These are phyloP conservation scores for Linum usitatissimum DNA, from an alignment of 345 rosid species.

Conservation along the genomic window DNA sequence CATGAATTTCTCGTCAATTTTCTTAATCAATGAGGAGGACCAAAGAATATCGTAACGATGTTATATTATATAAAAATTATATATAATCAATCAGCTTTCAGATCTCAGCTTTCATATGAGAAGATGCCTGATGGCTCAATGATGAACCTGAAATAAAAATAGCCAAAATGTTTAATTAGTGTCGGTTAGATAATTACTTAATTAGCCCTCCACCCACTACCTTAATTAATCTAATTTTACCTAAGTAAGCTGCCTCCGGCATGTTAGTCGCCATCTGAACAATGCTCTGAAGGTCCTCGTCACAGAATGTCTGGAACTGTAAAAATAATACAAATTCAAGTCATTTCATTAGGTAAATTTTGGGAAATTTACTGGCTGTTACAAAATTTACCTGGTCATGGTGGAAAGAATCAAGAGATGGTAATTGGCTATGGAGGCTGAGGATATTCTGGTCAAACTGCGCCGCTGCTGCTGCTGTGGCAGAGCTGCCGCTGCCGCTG, in stretches of 20 bases:
- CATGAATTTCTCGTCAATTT: conserved; percentile 16
- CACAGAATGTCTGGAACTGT: conserved; percentile 45
- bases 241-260: background rate
- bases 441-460: background rate
- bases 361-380: background rate
- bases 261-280: conserved; percentile 43
- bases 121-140: conserved; percentile 16
- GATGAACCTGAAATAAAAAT: conserved; percentile 33
- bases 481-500: background rate
- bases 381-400: conserved; percentile 36
- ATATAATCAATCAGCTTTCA: conserved; percentile 10
- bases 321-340: conserved; percentile 4
- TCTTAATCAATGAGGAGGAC: conserved; percentile 8
- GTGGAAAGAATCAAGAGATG: conserved; percentile 34
- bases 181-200: background rate
- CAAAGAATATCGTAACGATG: conserved; percentile 22
- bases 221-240: background rate
- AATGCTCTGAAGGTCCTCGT: conserved; percentile 65
- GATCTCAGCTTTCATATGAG: conserved; percentile 50
- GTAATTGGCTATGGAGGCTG: conserved; percentile 32
- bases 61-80: no score
- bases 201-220: background rate
- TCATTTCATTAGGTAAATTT: background rate
- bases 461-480: background rate
- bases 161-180: no score